phyloP scores from a whole-genome alignment of 768 basidiomycete species.

The Tricholoma terreum region DNA sequence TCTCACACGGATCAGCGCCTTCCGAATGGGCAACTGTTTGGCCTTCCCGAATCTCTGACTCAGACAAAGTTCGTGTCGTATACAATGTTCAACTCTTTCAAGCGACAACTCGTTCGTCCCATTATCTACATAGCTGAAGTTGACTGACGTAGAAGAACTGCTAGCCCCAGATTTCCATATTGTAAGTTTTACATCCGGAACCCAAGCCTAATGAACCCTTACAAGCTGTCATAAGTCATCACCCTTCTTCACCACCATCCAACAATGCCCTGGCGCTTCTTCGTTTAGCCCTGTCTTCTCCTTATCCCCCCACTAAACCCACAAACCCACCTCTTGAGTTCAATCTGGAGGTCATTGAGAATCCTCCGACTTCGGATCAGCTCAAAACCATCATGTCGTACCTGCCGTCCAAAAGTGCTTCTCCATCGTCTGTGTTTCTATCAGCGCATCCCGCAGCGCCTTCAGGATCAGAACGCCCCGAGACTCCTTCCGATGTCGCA shows the following conservation, averaged over 20 bases:
- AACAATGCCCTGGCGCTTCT: constrained; percentile 58
- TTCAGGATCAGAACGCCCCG: constrained; percentile 35
- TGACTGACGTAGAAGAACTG: background rate
- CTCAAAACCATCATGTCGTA: constrained; percentile 65
- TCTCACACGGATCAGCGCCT: background rate
- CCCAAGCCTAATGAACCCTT: constrained; percentile 1
- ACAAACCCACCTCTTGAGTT: constrained; percentile 56
- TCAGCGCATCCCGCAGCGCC: constrained; percentile 59
- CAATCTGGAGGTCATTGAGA: constrained; percentile 70
- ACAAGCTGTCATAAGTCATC: constrained; percentile 45
- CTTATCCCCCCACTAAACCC: constrained; percentile 56
- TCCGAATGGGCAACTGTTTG: background rate
- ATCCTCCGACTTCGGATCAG: constrained; percentile 65
- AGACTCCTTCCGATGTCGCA: constrained; percentile 41
- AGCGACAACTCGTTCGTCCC: constrained; percentile 29
- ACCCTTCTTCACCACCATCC: constrained; percentile 63
- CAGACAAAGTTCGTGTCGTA: background rate
- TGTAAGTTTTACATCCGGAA: constrained; percentile 40
- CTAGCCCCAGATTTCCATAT: constrained; percentile 63
- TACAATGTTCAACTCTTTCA: constrained; percentile 39
- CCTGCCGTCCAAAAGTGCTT: constrained; percentile 38
- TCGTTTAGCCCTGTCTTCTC: constrained; percentile 51
- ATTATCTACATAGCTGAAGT: background rate
- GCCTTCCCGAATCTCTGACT: no score
- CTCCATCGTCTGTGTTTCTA: constrained; percentile 46